Conservation (phyloP, 768 basidiomycete genomes). For the Artomyces pyxidatus region DNA sequence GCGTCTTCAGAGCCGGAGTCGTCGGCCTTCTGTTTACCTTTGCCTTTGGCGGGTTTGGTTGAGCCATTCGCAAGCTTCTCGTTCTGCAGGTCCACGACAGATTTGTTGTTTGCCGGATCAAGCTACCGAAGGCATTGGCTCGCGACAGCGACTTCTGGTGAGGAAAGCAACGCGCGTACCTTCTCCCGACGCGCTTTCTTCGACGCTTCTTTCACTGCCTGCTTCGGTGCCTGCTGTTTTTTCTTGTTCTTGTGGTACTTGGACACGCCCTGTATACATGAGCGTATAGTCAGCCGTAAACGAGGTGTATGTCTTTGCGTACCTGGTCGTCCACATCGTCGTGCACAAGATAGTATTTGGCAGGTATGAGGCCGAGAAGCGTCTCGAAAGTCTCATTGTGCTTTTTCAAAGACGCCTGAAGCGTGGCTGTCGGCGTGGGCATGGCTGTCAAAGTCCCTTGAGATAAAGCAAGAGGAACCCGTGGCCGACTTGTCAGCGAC, state of each 20-base stretch:
- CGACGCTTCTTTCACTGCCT: constrained; percentile 80
- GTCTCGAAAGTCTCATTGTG: constrained; percentile 87
- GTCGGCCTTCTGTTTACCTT: constrained; percentile 44
- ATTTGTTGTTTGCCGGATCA: constrained; percentile 86
- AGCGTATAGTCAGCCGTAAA: neutral
- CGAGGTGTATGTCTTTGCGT: constrained; percentile 8
- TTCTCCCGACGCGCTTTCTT: constrained; percentile 86
- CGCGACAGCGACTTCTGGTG: too few species aligned
- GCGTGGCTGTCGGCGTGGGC: constrained; percentile 39
- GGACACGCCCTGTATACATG: constrained; percentile 35
- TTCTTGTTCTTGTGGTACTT: constrained; percentile 87
- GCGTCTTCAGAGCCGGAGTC: constrained; percentile 26
- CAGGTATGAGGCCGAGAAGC: constrained; percentile 77
- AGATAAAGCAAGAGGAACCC: too few species aligned
- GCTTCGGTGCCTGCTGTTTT: constrained; percentile 67
- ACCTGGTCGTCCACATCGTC: constrained; percentile 67
- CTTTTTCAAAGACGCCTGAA: constrained; percentile 60
- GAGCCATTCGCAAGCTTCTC: constrained; percentile 8
- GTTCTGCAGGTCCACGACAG: constrained; percentile 46
- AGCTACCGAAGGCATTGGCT: constrained; percentile 41
- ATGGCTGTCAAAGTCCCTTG: constrained; percentile 22
- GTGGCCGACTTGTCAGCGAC: too few species aligned
- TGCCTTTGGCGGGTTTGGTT: constrained; percentile 17
- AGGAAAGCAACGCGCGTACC: too few species aligned
- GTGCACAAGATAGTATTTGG: constrained; percentile 76